phyloP scores from a whole-genome alignment of 2,329 filamentous ascomycete genomes.

The Cryoendolithus antarcticus region DNA sequence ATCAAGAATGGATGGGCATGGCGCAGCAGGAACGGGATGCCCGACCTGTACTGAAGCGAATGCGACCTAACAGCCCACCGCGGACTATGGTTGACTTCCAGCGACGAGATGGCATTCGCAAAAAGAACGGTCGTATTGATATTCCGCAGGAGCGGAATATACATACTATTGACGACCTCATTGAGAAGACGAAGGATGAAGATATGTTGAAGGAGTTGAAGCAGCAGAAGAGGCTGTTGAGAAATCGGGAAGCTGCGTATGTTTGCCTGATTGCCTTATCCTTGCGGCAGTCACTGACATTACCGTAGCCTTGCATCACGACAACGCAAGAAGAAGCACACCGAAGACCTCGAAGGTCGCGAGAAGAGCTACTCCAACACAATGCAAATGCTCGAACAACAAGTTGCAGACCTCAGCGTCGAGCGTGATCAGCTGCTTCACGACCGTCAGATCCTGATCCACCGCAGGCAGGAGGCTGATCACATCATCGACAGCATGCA shows the following conservation, averaged over 20 bases:
- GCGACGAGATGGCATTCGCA: conserved; percentile 79
- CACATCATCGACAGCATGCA: conserved; percentile 65
- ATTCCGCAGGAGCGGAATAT: conserved; percentile 90
- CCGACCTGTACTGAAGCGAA: conserved; percentile 38
- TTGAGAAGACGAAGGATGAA: conserved; percentile 76
- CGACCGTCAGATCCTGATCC: conserved; percentile 38
- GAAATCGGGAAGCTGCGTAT: conserved; percentile 94
- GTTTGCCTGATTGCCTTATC: conserved; percentile 17
- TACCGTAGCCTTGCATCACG: conserved; percentile 71
- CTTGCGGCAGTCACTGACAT: conserved; percentile 10
- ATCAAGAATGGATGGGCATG: conserved; percentile 45
- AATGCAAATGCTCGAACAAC: conserved; percentile 68
- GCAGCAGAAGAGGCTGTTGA: conserved; percentile 87
- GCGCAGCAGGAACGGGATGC: conserved; percentile 39
- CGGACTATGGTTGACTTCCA: conserved; percentile 25
- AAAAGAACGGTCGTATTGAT: conserved; percentile 98
- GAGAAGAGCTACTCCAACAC: conserved; percentile 79
- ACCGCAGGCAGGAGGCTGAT: conserved; percentile 61
- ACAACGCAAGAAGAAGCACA: conserved; percentile 96
- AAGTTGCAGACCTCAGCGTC: conserved; percentile 54
- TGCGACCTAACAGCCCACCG: conserved; percentile 57
- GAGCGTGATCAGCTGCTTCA: conserved; percentile 25
- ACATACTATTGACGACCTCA: conserved; percentile 87
- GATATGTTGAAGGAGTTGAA: conserved; percentile 96
- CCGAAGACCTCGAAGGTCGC: conserved; percentile 89